A percentile compares a stretch with the other conserved stretches of the same genome.
Evolutionary conservation across 108 stramenopile species (phyloP).

Genomic region (Nitzschia putrida): DNA sequence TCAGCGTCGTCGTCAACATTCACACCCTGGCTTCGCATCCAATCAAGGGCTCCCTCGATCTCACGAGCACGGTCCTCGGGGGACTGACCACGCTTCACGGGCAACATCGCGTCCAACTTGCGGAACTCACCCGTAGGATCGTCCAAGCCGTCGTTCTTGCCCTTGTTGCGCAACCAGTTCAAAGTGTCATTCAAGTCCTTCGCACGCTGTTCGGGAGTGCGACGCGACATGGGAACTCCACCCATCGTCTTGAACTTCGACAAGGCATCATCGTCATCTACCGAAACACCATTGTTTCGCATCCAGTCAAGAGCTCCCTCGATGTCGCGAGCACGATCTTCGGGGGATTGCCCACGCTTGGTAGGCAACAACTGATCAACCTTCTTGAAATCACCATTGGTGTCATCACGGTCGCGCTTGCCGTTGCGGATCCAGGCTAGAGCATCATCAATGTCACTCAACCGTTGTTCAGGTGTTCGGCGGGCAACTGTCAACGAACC

Average conservation of each 20-base stretch:
- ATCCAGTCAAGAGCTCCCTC: slow-evolving; percentile 37
- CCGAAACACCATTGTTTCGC: slow-evolving; percentile 16
- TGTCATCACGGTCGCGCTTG: slow-evolving; percentile 8
- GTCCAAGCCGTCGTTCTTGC: slow-evolving; percentile 16
- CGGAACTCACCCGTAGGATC: slow-evolving; percentile 35
- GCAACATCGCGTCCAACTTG: slow-evolving; percentile 16
- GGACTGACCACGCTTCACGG: slow-evolving; percentile 8
- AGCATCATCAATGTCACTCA: slow-evolving; percentile 22
- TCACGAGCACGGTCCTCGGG: background rate
- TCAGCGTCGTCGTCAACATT: background rate
- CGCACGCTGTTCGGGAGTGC: slow-evolving; percentile 25
- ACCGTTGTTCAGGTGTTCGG: slow-evolving; percentile 30
- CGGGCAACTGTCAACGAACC: slow-evolving; percentile 9
- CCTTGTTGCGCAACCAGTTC: slow-evolving; percentile 28
- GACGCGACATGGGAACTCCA: background rate
- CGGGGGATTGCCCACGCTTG: slow-evolving; percentile 12
- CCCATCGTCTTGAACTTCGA: background rate
- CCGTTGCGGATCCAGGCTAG: slow-evolving; percentile 39
- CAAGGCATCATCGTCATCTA: slow-evolving; percentile 6
- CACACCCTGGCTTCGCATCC: slow-evolving; percentile 22
- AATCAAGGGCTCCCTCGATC: slow-evolving; percentile 37
- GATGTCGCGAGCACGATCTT: slow-evolving; percentile 25
- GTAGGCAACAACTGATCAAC: slow-evolving; percentile 32
- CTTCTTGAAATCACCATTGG: slow-evolving; percentile 19
- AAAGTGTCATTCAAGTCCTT: slow-evolving; percentile 20